A percentile compares a stretch with the other conserved stretches of the same genome.
phyloP scores from a whole-genome alignment of 208 protist species.

The Naegleria gruberi region DNA sequence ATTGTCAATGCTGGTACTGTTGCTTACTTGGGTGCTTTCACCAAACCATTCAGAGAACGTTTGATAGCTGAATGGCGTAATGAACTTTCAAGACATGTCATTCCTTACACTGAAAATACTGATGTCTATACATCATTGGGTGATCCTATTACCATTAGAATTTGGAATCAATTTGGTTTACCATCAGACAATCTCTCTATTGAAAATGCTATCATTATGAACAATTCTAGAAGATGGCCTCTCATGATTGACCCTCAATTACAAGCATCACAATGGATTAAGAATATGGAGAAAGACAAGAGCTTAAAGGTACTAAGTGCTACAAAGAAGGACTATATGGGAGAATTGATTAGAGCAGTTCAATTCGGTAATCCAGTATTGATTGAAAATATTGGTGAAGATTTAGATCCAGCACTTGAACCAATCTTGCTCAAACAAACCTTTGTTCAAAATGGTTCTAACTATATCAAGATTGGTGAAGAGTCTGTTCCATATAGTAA shows the following conservation, averaged over 20 bases:
- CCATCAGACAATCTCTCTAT: conserved; percentile 88
- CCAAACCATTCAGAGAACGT: conserved; percentile 68
- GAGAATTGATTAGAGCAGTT: conserved; percentile 78
- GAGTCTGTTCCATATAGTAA: conserved; percentile 84
- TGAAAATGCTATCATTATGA: conserved; percentile 93
- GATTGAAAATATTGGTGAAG: conserved; percentile 89
- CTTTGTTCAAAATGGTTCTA: conserved; percentile 78
- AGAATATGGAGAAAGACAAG: conserved; percentile 81
- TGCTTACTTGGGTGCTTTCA: conserved; percentile 93
- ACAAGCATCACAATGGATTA: conserved; percentile 95
- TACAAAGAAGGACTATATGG: conserved; percentile 76
- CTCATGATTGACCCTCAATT: conserved; percentile 97
- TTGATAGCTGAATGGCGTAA: conserved; percentile 71
- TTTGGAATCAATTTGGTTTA: conserved; percentile 87
- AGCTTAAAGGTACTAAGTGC: conserved; percentile 87
- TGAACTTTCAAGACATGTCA: conserved; percentile 52
- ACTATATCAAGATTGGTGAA: conserved; percentile 94
- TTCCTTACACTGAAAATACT: conserved; percentile 69
- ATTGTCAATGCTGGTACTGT: conserved; percentile 85
- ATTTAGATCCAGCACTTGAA: conserved; percentile 87
- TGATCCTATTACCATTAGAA: conserved; percentile 83
- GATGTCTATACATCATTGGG: conserved; percentile 79
- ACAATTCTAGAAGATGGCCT: conserved; percentile 85
- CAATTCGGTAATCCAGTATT: conserved; percentile 84
- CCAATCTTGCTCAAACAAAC: conserved; percentile 85